Base-by-base conservation (phyloP, 1,284 basidiomycete species). In the Puccinia hordei region DNA sequence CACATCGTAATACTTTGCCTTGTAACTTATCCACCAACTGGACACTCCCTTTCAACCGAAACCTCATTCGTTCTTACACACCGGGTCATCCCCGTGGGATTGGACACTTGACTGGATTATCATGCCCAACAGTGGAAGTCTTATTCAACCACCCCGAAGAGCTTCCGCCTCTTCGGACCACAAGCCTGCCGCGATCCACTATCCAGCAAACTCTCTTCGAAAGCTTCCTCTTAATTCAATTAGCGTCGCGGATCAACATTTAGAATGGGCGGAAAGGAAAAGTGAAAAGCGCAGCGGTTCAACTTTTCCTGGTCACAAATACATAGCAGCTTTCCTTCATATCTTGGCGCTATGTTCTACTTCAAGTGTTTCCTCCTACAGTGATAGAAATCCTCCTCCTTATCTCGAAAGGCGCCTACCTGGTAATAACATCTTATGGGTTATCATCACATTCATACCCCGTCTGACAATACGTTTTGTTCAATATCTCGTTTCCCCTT, bases 401-500 rank as follows among this genome's bases (percentile, higher is more conserved):
- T 10, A 30, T 63, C 35, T 63, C 35, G 61, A 38, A 63, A 17
- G 61, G 35, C 61, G 66, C 27, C 27, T 49, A 12, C 44, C 35
- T 30, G 27, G 41, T 15, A 33, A 10, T 10, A 69, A 46, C 66
- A 5, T 46, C 13, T 22, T 69, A 13, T 49, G 66, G 24, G 27
- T 17, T 22, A 69, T 69, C 44, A 69, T 69, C 44, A 49, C 24
- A 13, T 46, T 51, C 22, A 69, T 69, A 69, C 66, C 66, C 44
- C 66, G 66, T 46, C 46, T 69, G 17, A 49, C 13, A 15, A 49
- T 69, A 49, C 46, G 66, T 22, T 69, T 69, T 46, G n/a, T 69
- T n/a, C 66, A 69, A 69, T 69, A 69, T 49, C 66, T 69, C 30
- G 15, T 69, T 69, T 69, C 66, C 17, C 66, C 66, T 15, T 69